Conservation (phyloP, 73 alveolate genomes). For the Paramecium pentaurelia region DNA sequence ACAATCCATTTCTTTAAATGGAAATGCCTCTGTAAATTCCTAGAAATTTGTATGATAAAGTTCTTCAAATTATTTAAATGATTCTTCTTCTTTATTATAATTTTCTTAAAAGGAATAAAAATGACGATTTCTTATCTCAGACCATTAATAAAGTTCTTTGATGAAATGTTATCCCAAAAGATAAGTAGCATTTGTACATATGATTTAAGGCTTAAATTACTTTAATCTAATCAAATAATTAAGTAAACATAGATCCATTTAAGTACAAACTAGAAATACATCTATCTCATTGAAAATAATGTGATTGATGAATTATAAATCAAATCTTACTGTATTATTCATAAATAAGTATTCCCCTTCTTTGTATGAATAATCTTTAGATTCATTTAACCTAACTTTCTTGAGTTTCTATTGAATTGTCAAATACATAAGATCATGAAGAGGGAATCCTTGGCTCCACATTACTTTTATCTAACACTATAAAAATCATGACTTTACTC, state of each 20-base stretch:
- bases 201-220: neutral
- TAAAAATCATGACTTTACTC: neutral
- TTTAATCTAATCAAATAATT: neutral
- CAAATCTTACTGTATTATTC: neutral
- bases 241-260: neutral
- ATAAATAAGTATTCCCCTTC: neutral
- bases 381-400: neutral
- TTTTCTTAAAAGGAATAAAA: neutral
- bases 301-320: neutral
- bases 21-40: slow-evolving; percentile 33
- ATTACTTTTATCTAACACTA: neutral
- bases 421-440: neutral
- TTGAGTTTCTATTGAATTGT: neutral
- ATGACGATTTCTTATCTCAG: neutral
- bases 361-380: neutral
- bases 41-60: neutral
- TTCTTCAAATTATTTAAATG: neutral
- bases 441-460: slow-evolving; percentile 13
- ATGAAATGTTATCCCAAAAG: neutral
- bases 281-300: neutral
- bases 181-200: neutral
- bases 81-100: neutral
- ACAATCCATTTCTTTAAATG: neutral
- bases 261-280: neutral
- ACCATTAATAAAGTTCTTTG: neutral